Evolutionary conservation across 2,329 filamentous ascomycete species (phyloP), one percentile per base, ranked within the genome.

Genomic region (Scedosporium minutisporum): DNA sequence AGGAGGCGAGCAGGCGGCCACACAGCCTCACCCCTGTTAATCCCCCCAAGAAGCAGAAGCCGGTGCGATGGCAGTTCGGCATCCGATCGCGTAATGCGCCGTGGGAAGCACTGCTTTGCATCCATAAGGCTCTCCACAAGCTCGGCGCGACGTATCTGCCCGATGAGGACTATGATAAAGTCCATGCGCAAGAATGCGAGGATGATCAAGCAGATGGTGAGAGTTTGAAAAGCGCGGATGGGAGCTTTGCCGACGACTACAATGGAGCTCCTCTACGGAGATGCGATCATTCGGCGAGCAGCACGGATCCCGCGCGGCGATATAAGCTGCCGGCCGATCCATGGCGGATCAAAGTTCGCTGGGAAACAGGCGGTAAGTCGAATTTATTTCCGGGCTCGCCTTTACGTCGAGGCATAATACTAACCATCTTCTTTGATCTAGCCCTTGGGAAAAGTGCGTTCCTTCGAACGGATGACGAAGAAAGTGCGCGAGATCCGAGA

Each of bases 31-130:
- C 85, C 2, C 85, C 84, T 0, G 82, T 87, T 58, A 76, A 80
- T 60, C 84, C 86, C 2, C 73, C 79, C 3, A 91, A 90, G 77
- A 92, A 90, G 73, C 76, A 81, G 4, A 92, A 90, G 70, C 89
- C 89, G 1, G 90, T 93, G 16, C 91, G 93, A 67, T 99, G 95
- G 95, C 95, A 99, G 73, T 99, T 99, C 72, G 95, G 95, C 63
- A 99, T 99, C 65, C 86, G 95, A 44, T 96, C 91, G 57, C 87
- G 95, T 58, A 99, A 97, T 70, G 89, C 91, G 63, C 95, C 95
- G 0, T 91, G 93, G 69, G 95, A 99, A 73, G 95, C 95, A 0
- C 89, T 99, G 74, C 79, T 96, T 27, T 97, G 93, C 70, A 95
- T 99, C 63, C 97, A 97, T 80, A 92, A 93, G 73, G 93, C 95